Conservation (phyloP, 129 eudicot species). For the Artemisia annua region DNA sequence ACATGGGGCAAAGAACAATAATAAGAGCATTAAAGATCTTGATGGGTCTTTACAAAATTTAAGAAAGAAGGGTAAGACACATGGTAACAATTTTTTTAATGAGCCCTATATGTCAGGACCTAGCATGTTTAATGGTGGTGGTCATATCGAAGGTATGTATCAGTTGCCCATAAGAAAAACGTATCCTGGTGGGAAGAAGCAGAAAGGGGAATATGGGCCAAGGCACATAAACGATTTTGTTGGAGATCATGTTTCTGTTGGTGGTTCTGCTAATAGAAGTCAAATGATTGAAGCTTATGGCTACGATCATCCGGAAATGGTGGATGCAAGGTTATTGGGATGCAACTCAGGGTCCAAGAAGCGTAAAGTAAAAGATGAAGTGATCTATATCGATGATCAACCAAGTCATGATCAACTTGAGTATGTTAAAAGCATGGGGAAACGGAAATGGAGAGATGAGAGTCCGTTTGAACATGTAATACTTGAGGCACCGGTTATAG, state of each 20-base stretch:
- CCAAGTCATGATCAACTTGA: conserved; percentile 37
- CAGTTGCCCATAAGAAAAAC: conserved; percentile 39
- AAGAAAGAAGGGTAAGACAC: conserved; percentile 52
- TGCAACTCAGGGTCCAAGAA: conserved; percentile 54
- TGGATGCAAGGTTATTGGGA: conserved; percentile 48
- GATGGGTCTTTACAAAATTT: conserved; percentile 50
- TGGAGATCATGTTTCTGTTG: conserved; percentile 31
- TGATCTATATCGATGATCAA: conserved; percentile 42
- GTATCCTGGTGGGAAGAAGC: conserved; percentile 43
- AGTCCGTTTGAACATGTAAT: conserved; percentile 40
- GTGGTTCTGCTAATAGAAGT: conserved; percentile 49
- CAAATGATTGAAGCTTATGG: conserved; percentile 42
- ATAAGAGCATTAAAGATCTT: conserved; percentile 25
- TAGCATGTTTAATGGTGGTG: conserved; percentile 27
- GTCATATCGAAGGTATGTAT: conserved; percentile 34
- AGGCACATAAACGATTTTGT: conserved; percentile 40
- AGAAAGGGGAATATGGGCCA: conserved; percentile 48
- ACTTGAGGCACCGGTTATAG: conserved; percentile 40
- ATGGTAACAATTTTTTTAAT: conserved; percentile 38
- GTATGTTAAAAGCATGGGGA: conserved; percentile 43
- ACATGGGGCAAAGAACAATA: conserved; percentile 41
- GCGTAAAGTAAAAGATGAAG: conserved; percentile 58
- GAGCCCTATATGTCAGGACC: background rate
- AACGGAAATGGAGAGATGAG: conserved; percentile 46
- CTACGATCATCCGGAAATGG: conserved; percentile 42